Evolutionary conservation across 2,329 filamentous ascomycete genomes (phyloP).

Genomic region (Dactylonectria macrodidyma): DNA sequence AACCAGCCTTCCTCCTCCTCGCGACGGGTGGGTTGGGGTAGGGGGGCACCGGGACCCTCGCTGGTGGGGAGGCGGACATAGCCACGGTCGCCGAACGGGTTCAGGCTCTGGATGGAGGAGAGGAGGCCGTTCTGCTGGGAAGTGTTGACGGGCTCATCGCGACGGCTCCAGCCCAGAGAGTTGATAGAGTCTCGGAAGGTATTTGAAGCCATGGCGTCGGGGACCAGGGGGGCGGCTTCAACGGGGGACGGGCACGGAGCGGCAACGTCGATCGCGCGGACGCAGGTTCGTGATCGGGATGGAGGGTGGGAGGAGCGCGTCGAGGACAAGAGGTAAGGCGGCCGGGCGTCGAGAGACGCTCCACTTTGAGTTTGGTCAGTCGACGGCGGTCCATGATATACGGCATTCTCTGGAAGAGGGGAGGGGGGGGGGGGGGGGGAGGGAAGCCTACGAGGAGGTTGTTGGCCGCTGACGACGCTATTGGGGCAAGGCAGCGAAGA

Average conservation of each 20-base stretch:
- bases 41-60: constrained; percentile 85
- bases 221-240: constrained; percentile 39
- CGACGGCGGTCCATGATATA: constrained; percentile 43
- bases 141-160: constrained; percentile 84
- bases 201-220: constrained; percentile 80
- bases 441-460: constrained; percentile 21
- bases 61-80: constrained; percentile 93
- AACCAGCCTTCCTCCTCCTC: constrained; percentile 98
- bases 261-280: constrained; percentile 45
- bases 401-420: constrained; percentile 21
- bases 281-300: constrained; percentile 39
- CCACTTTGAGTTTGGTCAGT: constrained; percentile 41
- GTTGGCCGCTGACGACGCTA: constrained; percentile 38
- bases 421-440: constrained; percentile 6
- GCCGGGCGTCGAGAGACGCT: constrained; percentile 22
- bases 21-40: constrained; percentile 86
- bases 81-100: constrained; percentile 88
- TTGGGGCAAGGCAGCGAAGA: constrained; percentile 37
- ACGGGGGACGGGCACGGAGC: constrained; percentile 40
- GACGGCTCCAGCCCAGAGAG: constrained; percentile 93
- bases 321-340: constrained; percentile 12
- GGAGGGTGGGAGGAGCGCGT: constrained; percentile 43
- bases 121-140: constrained; percentile 79
- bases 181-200: constrained; percentile 96
- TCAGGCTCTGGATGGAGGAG: constrained; percentile 85